Conservation (phyloP, 257 asterid species). For the Linaria vulgaris region DNA sequence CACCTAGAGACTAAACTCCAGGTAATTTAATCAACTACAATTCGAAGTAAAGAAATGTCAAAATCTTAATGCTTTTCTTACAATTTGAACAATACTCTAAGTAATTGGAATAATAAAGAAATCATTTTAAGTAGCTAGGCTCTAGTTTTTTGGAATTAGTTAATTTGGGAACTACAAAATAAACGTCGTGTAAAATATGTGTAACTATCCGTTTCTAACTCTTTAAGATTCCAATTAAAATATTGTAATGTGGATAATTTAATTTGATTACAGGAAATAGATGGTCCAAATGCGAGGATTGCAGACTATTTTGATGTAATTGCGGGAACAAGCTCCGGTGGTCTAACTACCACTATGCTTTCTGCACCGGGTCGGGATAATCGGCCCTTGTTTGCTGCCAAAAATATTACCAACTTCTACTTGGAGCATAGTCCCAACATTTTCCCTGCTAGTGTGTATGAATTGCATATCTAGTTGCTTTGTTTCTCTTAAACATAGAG, state of each 20-base stretch:
- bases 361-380: conserved; percentile 35
- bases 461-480: background rate
- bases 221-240: too few relatives aligned
- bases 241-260: background rate
- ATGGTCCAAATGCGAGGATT: conserved; percentile 46
- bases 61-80: too few relatives aligned
- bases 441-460: conserved; percentile 39
- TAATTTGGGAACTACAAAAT: too few relatives aligned
- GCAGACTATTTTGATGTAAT: conserved; percentile 53
- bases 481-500: background rate
- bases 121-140: too few relatives aligned
- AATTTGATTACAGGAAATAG: conserved; percentile 32
- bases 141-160: too few relatives aligned
- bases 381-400: conserved; percentile 44
- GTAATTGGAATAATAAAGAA: too few relatives aligned
- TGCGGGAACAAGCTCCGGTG: conserved; percentile 59
- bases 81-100: too few relatives aligned
- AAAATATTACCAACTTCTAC: conserved; percentile 41
- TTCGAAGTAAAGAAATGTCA: too few relatives aligned
- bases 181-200: too few relatives aligned
- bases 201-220: too few relatives aligned
- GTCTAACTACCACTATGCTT: conserved; percentile 44
- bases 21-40: too few relatives aligned
- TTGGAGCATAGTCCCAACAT: conserved; percentile 37
- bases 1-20: too few relatives aligned